Conservation (phyloP, 495 filamentous ascomycete genomes). For the Chlorociboria aeruginascens region DNA sequence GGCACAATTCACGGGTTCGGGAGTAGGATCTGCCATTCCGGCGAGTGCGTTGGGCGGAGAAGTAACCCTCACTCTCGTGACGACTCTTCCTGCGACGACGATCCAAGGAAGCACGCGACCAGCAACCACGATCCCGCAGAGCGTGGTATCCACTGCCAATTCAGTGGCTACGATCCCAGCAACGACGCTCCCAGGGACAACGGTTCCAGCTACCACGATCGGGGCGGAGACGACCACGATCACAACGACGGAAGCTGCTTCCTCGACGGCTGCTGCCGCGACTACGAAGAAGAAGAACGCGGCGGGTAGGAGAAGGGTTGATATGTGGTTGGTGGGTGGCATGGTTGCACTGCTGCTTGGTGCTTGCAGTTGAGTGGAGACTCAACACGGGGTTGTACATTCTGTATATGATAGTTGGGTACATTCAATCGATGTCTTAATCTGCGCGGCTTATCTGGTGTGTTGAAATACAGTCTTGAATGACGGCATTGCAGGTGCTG, state of each 20-base stretch:
- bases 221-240: background rate
- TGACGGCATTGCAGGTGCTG: no score
- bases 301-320: background rate
- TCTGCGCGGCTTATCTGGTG: no score
- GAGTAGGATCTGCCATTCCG: constrained; percentile 26
- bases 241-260: background rate
- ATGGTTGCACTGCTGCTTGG: no score
- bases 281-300: constrained; percentile 2
- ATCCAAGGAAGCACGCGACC: constrained; percentile 1
- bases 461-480: no score
- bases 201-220: constrained; percentile 1
- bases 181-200: constrained; percentile 2
- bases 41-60: constrained; percentile 20
- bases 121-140: background rate
- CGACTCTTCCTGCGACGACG: constrained; percentile 8
- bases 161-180: background rate
- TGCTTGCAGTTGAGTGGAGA: no score
- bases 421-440: no score
- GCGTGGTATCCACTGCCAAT: background rate
- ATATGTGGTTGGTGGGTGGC: no score
- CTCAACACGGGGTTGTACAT: no score
- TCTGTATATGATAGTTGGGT: no score
- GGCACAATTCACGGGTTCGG: constrained; percentile 24
- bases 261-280: background rate
- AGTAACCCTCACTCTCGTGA: constrained; percentile 14